Conservation (phyloP, 331 rosid genomes). For the Dryas integrifolia region DNA sequence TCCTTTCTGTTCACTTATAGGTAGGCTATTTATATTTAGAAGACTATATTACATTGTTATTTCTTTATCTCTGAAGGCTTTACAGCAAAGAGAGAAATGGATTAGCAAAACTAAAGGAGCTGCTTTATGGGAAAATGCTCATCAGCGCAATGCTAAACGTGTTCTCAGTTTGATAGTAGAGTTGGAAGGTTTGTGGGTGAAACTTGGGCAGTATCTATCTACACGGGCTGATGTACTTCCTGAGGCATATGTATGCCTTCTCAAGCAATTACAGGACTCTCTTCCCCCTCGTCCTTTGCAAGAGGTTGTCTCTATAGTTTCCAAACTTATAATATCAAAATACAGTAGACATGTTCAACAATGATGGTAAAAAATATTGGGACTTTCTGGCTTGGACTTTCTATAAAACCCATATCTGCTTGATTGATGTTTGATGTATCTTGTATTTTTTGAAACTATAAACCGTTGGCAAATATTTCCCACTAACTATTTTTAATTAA, state of each 20-base stretch:
- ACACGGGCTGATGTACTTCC: slow-evolving; percentile 99
- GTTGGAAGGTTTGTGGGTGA: slow-evolving; percentile 99
- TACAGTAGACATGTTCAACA: neutral
- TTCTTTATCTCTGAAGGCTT: slow-evolving; percentile 43
- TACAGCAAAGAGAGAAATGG: slow-evolving; percentile 91
- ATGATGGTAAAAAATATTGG: neutral
- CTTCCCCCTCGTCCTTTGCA: slow-evolving; percentile 94
- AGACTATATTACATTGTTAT: slow-evolving; percentile 8
- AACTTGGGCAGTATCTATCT: slow-evolving; percentile 94
- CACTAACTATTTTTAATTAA: too few species aligned
- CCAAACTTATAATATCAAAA: neutral
- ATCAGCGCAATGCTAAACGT: slow-evolving; percentile 89
- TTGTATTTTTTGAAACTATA: neutral
- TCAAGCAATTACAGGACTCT: slow-evolving; percentile 91
- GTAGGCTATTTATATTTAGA: neutral
- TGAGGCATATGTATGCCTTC: slow-evolving; percentile 63
- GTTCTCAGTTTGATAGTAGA: slow-evolving; percentile 66
- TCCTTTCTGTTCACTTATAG: slow-evolving; percentile 12
- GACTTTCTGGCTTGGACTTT: neutral
- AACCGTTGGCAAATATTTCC: neutral
- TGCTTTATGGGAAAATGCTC: slow-evolving; percentile 81
- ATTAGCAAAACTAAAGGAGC: slow-evolving; percentile 47
- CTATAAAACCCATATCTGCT: neutral
- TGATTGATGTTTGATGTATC: neutral
- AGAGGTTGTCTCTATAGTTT: slow-evolving; percentile 53